Conservation (phyloP, 179 eudicot species). For the Camellia oleifera region DNA sequence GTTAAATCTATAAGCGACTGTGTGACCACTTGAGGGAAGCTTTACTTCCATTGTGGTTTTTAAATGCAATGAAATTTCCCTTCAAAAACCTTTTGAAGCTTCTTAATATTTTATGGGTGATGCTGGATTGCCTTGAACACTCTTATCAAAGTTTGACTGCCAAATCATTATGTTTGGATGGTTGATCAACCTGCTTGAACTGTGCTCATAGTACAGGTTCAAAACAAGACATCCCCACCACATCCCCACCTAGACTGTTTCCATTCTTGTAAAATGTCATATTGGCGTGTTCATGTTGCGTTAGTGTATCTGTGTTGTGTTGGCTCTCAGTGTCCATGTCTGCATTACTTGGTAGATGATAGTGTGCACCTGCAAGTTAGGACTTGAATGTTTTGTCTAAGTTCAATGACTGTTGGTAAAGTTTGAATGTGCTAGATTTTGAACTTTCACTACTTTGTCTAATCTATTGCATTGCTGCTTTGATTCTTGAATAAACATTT, state of each 20-base stretch:
- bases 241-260: background rate
- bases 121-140: background rate
- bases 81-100: background rate
- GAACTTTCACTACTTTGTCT: conserved; percentile 1
- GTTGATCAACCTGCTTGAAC: no score
- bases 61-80: background rate
- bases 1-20: background rate
- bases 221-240: background rate
- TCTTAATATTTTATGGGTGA: background rate
- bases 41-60: background rate
- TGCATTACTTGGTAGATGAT: no score
- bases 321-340: background rate
- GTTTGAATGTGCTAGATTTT: background rate
- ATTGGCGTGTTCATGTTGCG: background rate
- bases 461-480: conserved; percentile 5
- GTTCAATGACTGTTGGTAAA: background rate
- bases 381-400: conserved; percentile 2
- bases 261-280: background rate
- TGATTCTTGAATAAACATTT: no score
- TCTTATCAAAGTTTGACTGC: no score
- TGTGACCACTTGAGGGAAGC: background rate
- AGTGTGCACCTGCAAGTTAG: background rate
- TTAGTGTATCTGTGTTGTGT: background rate
- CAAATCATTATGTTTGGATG: no score
- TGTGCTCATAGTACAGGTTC: background rate